Conservation (phyloP, 2,329 filamentous ascomycete genomes). For the Pyrenochaeta sp. region DNA sequence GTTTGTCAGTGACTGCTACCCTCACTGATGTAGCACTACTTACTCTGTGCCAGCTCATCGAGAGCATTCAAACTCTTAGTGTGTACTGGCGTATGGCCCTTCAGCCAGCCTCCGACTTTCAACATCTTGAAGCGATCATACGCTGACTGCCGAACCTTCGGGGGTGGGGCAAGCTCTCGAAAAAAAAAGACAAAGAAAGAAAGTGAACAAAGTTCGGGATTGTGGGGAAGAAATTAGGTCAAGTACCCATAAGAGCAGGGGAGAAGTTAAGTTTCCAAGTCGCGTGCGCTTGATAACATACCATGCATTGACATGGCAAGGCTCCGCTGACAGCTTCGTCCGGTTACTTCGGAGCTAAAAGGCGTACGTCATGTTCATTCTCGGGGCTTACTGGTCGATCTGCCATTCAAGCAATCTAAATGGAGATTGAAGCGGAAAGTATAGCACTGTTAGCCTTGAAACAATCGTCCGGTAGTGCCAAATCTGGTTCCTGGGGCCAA, state of each 20-base stretch:
- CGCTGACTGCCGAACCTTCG: neutral
- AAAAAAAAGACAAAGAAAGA: neutral
- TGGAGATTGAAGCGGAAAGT: neutral
- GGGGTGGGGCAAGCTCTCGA: conserved; percentile 8
- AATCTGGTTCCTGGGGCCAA: conserved; percentile 3
- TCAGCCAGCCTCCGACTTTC: conserved; percentile 52
- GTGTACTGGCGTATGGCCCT: conserved; percentile 48
- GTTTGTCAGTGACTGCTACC: conserved; percentile 22
- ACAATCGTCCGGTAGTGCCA: neutral
- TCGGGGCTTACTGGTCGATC: conserved; percentile 5
- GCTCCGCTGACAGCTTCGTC: conserved; percentile 23
- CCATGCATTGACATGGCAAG: neutral
- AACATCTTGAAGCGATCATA: conserved; percentile 31
- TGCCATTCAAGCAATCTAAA: neutral
- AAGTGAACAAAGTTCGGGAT: neutral
- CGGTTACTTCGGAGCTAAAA: conserved; percentile 21
- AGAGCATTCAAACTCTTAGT: conserved; percentile 66
- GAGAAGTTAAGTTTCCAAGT: conserved; percentile 5
- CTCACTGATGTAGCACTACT: neutral
- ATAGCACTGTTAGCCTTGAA: too few species aligned
- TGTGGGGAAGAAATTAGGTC: neutral
- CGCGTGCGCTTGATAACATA: conserved; percentile 3
- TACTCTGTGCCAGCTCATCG: conserved; percentile 66
- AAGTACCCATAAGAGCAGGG: conserved; percentile 1
- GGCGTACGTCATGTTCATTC: conserved; percentile 23